A percentile compares a stretch with the other conserved stretches of the same genome.
Evolutionary conservation across 2,329 filamentous ascomycete species (phyloP).

Genomic region (Penicillium expansum): DNA sequence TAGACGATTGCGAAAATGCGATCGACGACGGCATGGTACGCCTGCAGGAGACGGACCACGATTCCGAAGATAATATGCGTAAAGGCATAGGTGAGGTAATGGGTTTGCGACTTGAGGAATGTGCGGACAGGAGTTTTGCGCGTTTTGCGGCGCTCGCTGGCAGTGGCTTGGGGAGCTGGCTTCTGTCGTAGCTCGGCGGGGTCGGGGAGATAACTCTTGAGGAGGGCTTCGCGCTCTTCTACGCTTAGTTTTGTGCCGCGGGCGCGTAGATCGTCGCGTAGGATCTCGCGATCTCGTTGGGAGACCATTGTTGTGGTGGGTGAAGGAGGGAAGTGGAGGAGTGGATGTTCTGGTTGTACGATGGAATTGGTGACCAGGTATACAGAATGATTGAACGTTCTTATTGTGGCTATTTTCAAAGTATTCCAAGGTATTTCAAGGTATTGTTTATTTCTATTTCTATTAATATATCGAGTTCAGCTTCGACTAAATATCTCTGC

Average conservation of each 20-base stretch:
- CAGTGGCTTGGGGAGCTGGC: slow-evolving; percentile 8
- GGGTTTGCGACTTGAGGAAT: slow-evolving; percentile 45
- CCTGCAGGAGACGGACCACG: slow-evolving; percentile 77
- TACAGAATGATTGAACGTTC: not conserved
- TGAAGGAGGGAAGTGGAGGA: slow-evolving; percentile 6
- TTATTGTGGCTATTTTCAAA: not conserved
- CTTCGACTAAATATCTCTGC: not conserved
- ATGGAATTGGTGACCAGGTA: not conserved
- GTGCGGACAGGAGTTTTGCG: slow-evolving; percentile 43
- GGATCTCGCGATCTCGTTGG: slow-evolving; percentile 32
- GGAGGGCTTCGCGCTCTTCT: slow-evolving; percentile 50
- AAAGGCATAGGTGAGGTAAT: slow-evolving; percentile 45
- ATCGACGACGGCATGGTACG: slow-evolving; percentile 74
- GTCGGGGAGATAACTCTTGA: slow-evolving; percentile 55
- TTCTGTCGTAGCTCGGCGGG: slow-evolving; percentile 29
- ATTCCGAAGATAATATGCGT: slow-evolving; percentile 79
- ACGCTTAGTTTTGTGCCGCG: slow-evolving; percentile 43
- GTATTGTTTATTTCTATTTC: not conserved
- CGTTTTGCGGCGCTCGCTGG: slow-evolving; percentile 25
- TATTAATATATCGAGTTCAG: not conserved
- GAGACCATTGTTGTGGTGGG: slow-evolving; percentile 31
- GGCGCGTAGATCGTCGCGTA: slow-evolving; percentile 40
- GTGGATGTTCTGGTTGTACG: slow-evolving; percentile 5
- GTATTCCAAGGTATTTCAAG: not conserved
- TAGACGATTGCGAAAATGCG: slow-evolving; percentile 78